Evolutionary conservation across 495 filamentous ascomycete species (phyloP).

Genomic region (Usnea hakonensis): DNA sequence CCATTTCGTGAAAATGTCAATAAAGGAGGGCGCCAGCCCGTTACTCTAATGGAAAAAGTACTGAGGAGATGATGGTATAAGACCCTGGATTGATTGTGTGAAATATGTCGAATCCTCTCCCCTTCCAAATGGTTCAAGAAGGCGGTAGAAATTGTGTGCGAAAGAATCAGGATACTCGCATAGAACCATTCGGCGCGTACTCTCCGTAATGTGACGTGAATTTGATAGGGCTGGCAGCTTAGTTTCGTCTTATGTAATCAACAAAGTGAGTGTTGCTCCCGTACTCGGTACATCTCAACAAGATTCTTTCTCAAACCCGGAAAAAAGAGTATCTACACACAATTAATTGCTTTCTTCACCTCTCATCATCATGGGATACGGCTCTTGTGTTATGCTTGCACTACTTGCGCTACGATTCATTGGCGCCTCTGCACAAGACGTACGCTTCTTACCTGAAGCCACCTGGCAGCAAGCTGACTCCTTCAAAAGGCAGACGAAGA

Average conservation of each 20-base stretch:
- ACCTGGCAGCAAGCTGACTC: background rate
- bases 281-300: too few species aligned
- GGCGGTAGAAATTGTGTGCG: background rate
- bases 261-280: background rate
- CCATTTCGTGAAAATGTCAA: slow-evolving; percentile 13
- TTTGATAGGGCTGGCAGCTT: background rate
- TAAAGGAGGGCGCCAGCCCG: background rate
- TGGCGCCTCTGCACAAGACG: slow-evolving; percentile 38
- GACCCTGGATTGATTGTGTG: background rate
- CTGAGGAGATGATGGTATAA: background rate
- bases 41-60: background rate
- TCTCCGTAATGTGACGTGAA: background rate
- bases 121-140: background rate
- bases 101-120: background rate
- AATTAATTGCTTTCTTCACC: background rate
- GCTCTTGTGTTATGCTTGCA: background rate
- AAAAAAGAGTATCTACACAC: background rate
- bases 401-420: slow-evolving; percentile 62
- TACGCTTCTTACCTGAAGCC: slow-evolving; percentile 8
- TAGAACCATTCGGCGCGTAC: background rate
- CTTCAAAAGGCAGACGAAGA: background rate
- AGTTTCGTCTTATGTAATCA: background rate
- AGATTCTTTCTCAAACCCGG: background rate
- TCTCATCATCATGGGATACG: slow-evolving; percentile 8
- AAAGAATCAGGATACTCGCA: background rate